Base-by-base conservation (phyloP, 108 stramenopile species). In the Fragilaria radians region DNA sequence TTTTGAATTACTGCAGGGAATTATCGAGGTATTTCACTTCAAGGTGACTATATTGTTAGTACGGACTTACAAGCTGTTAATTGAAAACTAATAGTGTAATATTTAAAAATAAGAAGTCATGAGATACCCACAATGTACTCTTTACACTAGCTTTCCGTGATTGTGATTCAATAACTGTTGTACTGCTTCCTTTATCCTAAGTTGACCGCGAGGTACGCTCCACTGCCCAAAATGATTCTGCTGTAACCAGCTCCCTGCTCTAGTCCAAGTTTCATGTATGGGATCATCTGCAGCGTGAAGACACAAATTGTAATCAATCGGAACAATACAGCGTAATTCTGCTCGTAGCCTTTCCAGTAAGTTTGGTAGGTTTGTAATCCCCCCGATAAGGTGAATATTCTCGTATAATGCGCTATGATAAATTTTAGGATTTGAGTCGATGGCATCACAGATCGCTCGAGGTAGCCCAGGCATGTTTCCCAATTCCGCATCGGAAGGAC, bases 401-500 rank as follows among this genome's bases (percentile, higher is more conserved):
- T 73, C 71, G 68, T 89, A 95, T 68, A 95, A 68, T 9, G 87
- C 86, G 23, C 87, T 76, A 27, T 81, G 83, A 48, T 85, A 77
- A 29, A 56, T 66, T 48, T 58, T 45, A 32, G 85, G 82, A 66
- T 91, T 91, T 26, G 83, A 74, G 61, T 81, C 56, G 22, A 97
- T 82, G 28, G 86, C 71, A 48, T 89, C 74, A 14, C 79, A 74
- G 63, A 95, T 85, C 1, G 91, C 89, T 14, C 90, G 84, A 18
- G 88, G 67, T 18, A 97, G 56, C 17, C 95, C 94, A 31, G 80
- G 85, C 66, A 88, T 76, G 9, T 85, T 68, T 5, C 58, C 29
- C 66, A 97, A 62, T 2, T 93, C 94, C 31, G 93, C 84, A 66
- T 97, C 94, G 0, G 83, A 79, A 11, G 97, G 97, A 26, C 82